These are phyloP conservation scores for Mortierella sp. DNA, from an alignment of 371 early-diverging fungal species.

Conservation along the genomic window DNA sequence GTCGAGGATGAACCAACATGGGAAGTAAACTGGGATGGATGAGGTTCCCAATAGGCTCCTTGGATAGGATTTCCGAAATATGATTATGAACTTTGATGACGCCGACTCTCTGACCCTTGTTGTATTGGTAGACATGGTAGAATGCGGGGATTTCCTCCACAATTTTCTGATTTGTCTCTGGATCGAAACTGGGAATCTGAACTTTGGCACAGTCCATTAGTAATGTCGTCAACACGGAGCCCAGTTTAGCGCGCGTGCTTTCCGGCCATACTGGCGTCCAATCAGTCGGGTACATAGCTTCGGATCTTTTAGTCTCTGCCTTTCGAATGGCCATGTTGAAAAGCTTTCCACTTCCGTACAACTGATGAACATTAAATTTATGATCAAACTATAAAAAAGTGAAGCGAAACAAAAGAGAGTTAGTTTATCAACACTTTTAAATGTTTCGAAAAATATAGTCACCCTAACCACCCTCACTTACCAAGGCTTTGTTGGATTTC, in stretches of 20 bases:
- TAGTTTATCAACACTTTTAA: not conserved
- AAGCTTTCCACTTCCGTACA: conserved; percentile 78
- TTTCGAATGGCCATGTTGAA: conserved; percentile 86
- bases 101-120: conserved; percentile 78
- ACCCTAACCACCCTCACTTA: conserved; percentile 19
- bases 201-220: conserved; percentile 83
- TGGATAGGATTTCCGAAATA: conserved; percentile 78
- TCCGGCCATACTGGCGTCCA: conserved; percentile 81
- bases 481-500: conserved; percentile 69
- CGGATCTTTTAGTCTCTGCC: conserved; percentile 69
- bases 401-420: not conserved
- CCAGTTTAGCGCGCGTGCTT: conserved; percentile 73
- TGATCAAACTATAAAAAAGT: conserved; percentile 45
- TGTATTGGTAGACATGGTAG: conserved; percentile 76
- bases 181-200: conserved; percentile 68
- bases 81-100: conserved; percentile 79
- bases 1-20: conserved; percentile 95
- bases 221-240: conserved; percentile 76
- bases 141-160: conserved; percentile 85
- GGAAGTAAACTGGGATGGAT: conserved; percentile 89
- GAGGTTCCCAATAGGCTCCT: conserved; percentile 72
- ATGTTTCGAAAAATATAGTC: not conserved
- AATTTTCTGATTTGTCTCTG: conserved; percentile 68
- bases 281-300: conserved; percentile 58
- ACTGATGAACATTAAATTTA: conserved; percentile 63